Percentiles rank a stretch among this genome's conserved stretches.
These are phyloP conservation scores for Termitomyces sp. DNA, from an alignment of 768 basidiomycete species.

Conservation along the genomic window DNA sequence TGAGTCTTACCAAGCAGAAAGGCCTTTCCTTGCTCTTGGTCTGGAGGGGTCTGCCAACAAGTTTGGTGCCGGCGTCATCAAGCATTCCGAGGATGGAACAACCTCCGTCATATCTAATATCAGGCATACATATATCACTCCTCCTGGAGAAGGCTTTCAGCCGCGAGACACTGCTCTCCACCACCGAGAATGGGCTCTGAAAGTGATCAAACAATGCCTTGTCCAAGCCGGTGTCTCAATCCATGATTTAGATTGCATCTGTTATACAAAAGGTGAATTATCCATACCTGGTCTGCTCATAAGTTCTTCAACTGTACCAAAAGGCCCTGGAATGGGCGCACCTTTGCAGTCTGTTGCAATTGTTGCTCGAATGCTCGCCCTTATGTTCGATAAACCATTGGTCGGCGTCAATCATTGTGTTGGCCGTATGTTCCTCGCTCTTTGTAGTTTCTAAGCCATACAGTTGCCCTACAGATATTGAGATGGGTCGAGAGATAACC, in stretches of 20 bases:
- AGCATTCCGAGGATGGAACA: slow-evolving; percentile 69
- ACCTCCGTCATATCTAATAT: slow-evolving; percentile 84
- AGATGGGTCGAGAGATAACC: slow-evolving; percentile 96
- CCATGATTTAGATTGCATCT: slow-evolving; percentile 87
- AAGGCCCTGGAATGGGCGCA: slow-evolving; percentile 99
- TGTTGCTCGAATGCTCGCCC: slow-evolving; percentile 85
- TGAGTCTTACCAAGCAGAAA: slow-evolving; percentile 33
- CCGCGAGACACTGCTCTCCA: slow-evolving; percentile 94
- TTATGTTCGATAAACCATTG: slow-evolving; percentile 85
- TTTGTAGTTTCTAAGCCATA: not conserved
- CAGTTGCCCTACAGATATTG: slow-evolving; percentile 65
- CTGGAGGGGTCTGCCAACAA: slow-evolving; percentile 99
- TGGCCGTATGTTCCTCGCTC: slow-evolving; percentile 63
- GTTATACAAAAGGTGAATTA: slow-evolving; percentile 85
- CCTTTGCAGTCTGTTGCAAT: slow-evolving; percentile 93
- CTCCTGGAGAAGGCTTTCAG: slow-evolving; percentile 95
- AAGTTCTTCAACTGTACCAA: not conserved
- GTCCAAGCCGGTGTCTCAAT: slow-evolving; percentile 62
- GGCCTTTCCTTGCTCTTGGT: slow-evolving; percentile 81
- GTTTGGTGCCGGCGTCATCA: slow-evolving; percentile 89
- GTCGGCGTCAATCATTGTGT: slow-evolving; percentile 99
- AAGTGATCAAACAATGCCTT: slow-evolving; percentile 75
- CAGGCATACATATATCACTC: slow-evolving; percentile 98
- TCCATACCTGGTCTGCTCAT: not conserved
- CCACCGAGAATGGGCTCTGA: slow-evolving; percentile 88